phyloP scores from a whole-genome alignment of 2,329 filamentous ascomycete species.

The Thielaviopsis punctulata region DNA sequence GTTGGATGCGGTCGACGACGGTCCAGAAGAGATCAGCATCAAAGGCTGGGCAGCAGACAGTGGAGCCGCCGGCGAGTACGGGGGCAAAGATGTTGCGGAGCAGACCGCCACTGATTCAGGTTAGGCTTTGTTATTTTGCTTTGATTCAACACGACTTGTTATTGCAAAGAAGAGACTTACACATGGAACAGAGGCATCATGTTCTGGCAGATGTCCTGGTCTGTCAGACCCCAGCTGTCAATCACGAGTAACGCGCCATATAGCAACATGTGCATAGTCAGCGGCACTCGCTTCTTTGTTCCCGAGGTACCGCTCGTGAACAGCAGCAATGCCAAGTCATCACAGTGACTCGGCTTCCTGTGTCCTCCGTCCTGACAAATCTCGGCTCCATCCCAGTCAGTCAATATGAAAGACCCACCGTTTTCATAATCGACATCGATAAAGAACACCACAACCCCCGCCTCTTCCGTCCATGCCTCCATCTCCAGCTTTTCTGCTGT shows the following conservation, averaged over 20 bases:
- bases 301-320: conserved; percentile 42
- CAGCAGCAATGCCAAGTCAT: conserved; percentile 33
- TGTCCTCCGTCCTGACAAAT: conserved; percentile 9
- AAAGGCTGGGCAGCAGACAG: conserved; percentile 36
- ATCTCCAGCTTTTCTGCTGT: conserved; percentile 26
- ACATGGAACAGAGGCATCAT: conserved; percentile 44
- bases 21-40: conserved; percentile 40
- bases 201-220: conserved; percentile 33
- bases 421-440: conserved; percentile 22
- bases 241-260: conserved; percentile 34
- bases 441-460: conserved; percentile 23
- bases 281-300: conserved; percentile 40
- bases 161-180: conserved; percentile 19
- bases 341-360: conserved; percentile 22
- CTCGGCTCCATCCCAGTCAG: conserved; percentile 3
- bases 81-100: conserved; percentile 38
- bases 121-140: neutral
- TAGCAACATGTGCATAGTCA: conserved; percentile 32
- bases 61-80: conserved; percentile 34
- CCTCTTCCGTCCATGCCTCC: conserved; percentile 16
- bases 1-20: conserved; percentile 27
- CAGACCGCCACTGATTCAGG: conserved; percentile 34
- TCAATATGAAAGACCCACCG: conserved; percentile 17
- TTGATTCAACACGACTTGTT: neutral
- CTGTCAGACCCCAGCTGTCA: conserved; percentile 32